These are phyloP conservation scores for Pyricularia sp. DNA, from an alignment of 2,329 filamentous ascomycete genomes.

Conservation along the genomic window DNA sequence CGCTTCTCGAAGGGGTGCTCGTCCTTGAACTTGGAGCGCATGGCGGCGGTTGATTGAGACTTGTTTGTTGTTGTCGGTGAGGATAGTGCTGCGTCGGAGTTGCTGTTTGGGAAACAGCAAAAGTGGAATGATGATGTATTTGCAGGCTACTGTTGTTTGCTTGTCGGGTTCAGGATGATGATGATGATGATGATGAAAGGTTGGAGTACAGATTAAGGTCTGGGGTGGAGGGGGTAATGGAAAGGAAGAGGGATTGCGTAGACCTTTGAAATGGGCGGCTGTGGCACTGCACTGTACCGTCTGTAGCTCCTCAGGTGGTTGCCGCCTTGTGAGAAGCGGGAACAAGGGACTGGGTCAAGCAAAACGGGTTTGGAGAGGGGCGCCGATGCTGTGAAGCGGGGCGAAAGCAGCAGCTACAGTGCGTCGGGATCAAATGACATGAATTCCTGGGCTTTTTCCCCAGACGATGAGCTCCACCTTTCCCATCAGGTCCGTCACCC, in stretches of 20 bases:
- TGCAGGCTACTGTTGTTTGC: not conserved
- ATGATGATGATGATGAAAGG: not conserved
- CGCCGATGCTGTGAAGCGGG: not conserved
- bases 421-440: not conserved
- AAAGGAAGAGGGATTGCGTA: slow-evolving; percentile 1
- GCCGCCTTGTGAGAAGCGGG: not conserved
- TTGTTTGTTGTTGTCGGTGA: slow-evolving; percentile 10
- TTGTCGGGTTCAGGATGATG: not conserved
- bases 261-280: slow-evolving; percentile 1
- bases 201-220: not conserved
- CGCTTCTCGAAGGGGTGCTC: slow-evolving; percentile 99
- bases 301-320: not conserved
- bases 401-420: not conserved
- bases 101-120: not conserved
- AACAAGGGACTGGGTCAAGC: not conserved
- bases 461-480: not conserved
- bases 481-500: not conserved
- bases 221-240: not conserved
- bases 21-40: slow-evolving; percentile 99
- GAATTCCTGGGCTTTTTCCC: not conserved
- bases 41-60: slow-evolving; percentile 36
- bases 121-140: not conserved
- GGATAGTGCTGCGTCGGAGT: not conserved
- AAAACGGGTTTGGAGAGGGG: not conserved
- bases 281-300: not conserved